Conservation (phyloP, 2,329 filamentous ascomycete species). For the Emmonsiellopsis sp. region DNA sequence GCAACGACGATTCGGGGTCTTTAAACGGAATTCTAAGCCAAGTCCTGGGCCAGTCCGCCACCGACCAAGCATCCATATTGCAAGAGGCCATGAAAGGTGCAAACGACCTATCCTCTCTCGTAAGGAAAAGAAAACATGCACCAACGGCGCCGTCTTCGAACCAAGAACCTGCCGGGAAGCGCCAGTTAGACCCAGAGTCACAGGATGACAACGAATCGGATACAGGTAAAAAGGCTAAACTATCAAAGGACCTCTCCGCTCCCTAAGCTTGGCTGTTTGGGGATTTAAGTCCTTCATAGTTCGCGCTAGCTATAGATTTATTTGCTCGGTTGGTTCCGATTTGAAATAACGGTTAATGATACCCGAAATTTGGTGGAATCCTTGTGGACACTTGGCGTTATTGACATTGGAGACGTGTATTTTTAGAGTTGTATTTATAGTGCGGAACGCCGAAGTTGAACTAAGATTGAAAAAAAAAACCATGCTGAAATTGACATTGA, state of each 20-base stretch:
- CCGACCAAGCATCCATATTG: slow-evolving; percentile 43
- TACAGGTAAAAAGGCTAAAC: neutral
- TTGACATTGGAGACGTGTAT: no score
- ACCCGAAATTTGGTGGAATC: no score
- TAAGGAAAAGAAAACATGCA: slow-evolving; percentile 44
- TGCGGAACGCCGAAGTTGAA: no score
- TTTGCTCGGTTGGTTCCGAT: no score
- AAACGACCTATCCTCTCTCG: slow-evolving; percentile 50
- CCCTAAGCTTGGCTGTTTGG: neutral
- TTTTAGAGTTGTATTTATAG: no score
- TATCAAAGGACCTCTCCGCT: neutral
- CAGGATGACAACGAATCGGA: slow-evolving; percentile 12
- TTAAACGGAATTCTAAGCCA: slow-evolving; percentile 49
- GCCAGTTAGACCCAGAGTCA: slow-evolving; percentile 10
- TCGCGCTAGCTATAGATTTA: no score
- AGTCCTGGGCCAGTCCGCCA: slow-evolving; percentile 45
- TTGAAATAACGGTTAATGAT: no score
- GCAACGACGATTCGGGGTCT: slow-evolving; percentile 29
- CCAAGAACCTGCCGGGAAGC: slow-evolving; percentile 15
- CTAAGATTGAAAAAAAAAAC: no score
- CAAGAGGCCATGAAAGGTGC: slow-evolving; percentile 45
- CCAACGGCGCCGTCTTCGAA: slow-evolving; percentile 8
- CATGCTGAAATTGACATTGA: no score
- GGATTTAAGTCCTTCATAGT: no score
- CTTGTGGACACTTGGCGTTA: no score